phyloP scores from a whole-genome alignment of 2,329 filamentous ascomycete species.

The Myriosclerotinia duriaeana region DNA sequence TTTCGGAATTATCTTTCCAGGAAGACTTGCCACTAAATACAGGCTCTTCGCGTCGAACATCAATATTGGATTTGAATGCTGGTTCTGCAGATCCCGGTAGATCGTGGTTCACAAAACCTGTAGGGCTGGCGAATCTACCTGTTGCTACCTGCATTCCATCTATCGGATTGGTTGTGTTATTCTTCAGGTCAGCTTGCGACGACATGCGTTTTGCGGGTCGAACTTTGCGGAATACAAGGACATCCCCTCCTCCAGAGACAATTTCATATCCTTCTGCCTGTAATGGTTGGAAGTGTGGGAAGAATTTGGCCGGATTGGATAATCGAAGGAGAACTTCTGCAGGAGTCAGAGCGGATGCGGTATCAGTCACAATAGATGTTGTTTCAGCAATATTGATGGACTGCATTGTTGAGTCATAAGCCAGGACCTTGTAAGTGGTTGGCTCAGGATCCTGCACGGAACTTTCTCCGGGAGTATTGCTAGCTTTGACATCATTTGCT shows the following conservation, averaged over 20 bases:
- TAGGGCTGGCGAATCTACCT: constrained; percentile 62
- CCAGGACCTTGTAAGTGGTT: constrained; percentile 62
- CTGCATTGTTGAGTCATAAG: constrained; percentile 61
- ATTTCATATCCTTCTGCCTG: constrained; percentile 65
- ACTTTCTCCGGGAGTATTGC: not conserved
- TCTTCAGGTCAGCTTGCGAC: constrained; percentile 26
- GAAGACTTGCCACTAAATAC: constrained; percentile 48
- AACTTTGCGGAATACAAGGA: constrained; percentile 66
- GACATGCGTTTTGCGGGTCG: constrained; percentile 39
- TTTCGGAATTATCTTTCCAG: constrained; percentile 34
- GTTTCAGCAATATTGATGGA: constrained; percentile 60
- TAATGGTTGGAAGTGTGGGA: constrained; percentile 60
- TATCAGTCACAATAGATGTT: constrained; percentile 53
- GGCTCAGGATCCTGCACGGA: constrained; percentile 27
- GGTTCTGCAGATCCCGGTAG: constrained; percentile 42
- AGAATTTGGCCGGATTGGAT: constrained; percentile 63
- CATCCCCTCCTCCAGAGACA: constrained; percentile 59
- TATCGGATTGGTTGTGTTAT: constrained; percentile 52
- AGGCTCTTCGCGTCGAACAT: constrained; percentile 49
- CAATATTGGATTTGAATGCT: constrained; percentile 47
- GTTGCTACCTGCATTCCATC: constrained; percentile 48
- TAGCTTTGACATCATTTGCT: constrained; percentile 3
- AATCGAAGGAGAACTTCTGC: constrained; percentile 60
- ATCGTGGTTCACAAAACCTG: constrained; percentile 65
- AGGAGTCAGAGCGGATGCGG: constrained; percentile 53